Evolutionary conservation across 192 early-diverging fungal genomes (phyloP), one percentile per base, ranked within the genome.

Genomic region (Gaertneriomyces sp.): DNA sequence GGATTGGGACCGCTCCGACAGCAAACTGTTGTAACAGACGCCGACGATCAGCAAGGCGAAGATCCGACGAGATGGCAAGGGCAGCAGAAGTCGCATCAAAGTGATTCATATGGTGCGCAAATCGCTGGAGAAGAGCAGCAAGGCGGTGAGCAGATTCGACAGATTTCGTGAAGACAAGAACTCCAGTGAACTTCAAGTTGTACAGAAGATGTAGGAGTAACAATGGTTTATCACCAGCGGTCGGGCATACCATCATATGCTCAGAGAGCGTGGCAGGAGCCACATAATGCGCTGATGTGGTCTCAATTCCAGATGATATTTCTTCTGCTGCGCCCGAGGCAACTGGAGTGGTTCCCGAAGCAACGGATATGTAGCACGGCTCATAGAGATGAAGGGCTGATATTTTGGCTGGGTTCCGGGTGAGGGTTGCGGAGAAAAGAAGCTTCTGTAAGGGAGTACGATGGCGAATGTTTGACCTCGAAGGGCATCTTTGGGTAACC

Each of bases 401-500:
- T 61, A 99, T 87, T 62, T 95, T 95, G 66, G 89, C 91, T 4
- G 95, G 94, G 54, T 99, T 91, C 25, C 88, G 82, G 3, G 96
- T 95, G 50, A 99, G 75, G 3, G 96, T 99, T 0, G 96, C 96
- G 17, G 93, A 95, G 66, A 98, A 98, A 12, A 99, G 80, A 3
- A 99, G 81, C 76, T 98, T 98, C 73, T 95, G 93, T 19, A 95
- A 68, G 6, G 79, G 76, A 10, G 76, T 74, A 49, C 33, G 53
- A 45, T 77, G 71, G 25, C 58, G 64, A 14, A 74, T 33, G 42
- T 38, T 58, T 20, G 43, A 44, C 20, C 9, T 46, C 25, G 9
- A 11, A 9, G 52, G 19, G 12, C 40, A 56, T 14, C 14, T 45
- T 59, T n/a, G n/a, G 11, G 56, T 14, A 16, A 17, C 11, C 19